Percentiles rank a stretch among this genome's conserved stretches.
phyloP scores from a whole-genome alignment of 2,329 filamentous ascomycete species.

The Microcera coccophila region DNA sequence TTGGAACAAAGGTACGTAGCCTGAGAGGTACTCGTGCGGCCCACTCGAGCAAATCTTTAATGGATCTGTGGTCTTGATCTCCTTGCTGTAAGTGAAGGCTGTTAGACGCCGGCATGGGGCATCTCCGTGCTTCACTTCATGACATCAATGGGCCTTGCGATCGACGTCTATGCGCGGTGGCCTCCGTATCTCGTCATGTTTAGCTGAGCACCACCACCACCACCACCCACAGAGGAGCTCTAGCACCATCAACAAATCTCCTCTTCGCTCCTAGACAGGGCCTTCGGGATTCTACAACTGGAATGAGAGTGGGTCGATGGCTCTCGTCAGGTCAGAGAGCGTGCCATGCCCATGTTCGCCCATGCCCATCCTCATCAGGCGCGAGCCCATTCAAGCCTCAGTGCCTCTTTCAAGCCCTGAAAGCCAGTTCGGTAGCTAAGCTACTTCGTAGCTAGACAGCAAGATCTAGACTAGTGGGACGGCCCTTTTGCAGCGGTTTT shows the following conservation, averaged over 20 bases:
- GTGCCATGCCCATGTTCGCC: slow-evolving; percentile 12
- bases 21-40: background rate
- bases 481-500: slow-evolving; percentile 28
- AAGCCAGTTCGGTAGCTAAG: background rate
- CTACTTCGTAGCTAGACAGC: slow-evolving; percentile 8
- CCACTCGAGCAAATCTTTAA: slow-evolving; percentile 2
- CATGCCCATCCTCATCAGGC: slow-evolving; percentile 1
- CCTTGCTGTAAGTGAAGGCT: no score
- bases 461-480: slow-evolving; percentile 27
- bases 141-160: no score
- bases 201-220: background rate
- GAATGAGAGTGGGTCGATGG: slow-evolving; percentile 26
- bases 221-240: background rate
- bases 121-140: no score
- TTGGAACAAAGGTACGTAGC: background rate
- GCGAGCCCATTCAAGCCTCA: background rate
- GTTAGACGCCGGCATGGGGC: no score
- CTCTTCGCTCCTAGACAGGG: slow-evolving; percentile 13
- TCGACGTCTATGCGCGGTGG: no score
- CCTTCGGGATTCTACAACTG: slow-evolving; percentile 27
- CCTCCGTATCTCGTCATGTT: background rate
- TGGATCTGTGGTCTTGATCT: background rate
- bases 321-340: slow-evolving; percentile 6
- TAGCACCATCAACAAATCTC: slow-evolving; percentile 1
- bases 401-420: background rate